Evolutionary conservation across 345 rosid genomes (phyloP).

Genomic region (Populus alba): DNA sequence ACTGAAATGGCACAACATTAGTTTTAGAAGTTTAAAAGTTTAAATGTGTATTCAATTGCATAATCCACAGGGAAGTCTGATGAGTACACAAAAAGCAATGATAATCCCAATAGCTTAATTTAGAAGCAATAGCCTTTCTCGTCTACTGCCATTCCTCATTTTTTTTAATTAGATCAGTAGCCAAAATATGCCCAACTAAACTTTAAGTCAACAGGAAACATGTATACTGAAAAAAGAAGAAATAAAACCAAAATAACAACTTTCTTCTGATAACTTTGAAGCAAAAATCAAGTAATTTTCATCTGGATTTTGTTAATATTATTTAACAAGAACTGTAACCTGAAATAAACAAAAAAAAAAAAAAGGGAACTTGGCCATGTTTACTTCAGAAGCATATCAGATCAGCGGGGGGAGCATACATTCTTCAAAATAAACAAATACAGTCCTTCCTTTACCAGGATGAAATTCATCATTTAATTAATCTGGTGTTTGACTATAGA

Average conservation of each 20-base stretch:
- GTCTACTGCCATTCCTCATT: too few relatives aligned
- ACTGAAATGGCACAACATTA: slow-evolving; percentile 43
- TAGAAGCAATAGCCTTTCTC: neutral
- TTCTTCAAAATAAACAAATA: neutral
- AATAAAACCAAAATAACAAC: neutral
- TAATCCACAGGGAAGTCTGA: neutral
- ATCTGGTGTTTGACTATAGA: neutral
- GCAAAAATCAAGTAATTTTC: neutral
- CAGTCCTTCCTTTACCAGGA: neutral
- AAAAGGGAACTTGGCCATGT: neutral
- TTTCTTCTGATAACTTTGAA: neutral
- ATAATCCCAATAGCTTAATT: neutral
- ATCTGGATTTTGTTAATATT: neutral
- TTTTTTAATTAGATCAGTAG: neutral
- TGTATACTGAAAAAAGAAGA: neutral
- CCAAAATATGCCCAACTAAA: neutral
- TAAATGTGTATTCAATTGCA: neutral
- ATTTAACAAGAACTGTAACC: neutral
- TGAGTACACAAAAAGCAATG: neutral
- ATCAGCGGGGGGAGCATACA: neutral
- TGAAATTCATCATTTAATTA: neutral
- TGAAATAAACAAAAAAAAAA: neutral
- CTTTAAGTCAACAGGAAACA: neutral
- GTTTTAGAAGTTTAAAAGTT: slow-evolving; percentile 1
- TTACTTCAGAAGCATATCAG: slow-evolving; percentile 1